phyloP scores from a whole-genome alignment of 2,329 filamentous ascomycete species.

The Exophiala sp. region DNA sequence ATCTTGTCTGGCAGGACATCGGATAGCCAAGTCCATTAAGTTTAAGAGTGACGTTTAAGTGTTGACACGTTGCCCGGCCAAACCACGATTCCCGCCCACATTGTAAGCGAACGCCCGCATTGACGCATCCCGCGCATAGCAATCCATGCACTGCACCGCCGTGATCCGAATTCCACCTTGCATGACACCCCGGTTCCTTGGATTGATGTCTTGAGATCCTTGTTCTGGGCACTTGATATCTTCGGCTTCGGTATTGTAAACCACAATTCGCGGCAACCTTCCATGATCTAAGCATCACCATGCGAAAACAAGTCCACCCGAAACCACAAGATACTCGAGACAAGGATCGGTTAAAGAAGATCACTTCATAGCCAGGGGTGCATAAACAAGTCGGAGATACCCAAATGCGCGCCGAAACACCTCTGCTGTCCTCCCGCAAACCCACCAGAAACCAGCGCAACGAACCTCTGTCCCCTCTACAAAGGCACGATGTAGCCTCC shows the following conservation, averaged over 20 bases:
- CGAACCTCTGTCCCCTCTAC: slow-evolving; percentile 7
- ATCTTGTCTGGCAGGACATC: no score
- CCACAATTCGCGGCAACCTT: not conserved
- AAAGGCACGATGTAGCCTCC: slow-evolving; percentile 20
- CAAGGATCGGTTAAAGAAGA: slow-evolving; percentile 10
- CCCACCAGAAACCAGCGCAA: slow-evolving; percentile 7
- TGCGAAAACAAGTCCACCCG: not conserved
- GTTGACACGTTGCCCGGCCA: slow-evolving; percentile 1
- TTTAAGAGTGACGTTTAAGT: not conserved
- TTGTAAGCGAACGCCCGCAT: not conserved
- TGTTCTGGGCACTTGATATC: not conserved
- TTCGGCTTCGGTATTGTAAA: not conserved
- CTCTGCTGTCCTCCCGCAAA: slow-evolving; percentile 35
- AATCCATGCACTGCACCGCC: slow-evolving; percentile 2
- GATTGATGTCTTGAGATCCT: not conserved
- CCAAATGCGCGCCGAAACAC: slow-evolving; percentile 34
- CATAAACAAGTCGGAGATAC: slow-evolving; percentile 13
- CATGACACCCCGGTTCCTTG: not conserved
- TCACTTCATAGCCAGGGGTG: not conserved
- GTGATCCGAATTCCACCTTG: not conserved
- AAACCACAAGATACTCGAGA: not conserved
- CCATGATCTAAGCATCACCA: not conserved
- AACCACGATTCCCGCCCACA: not conserved
- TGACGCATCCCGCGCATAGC: not conserved
- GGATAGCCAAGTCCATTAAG: not conserved